phyloP scores from a whole-genome alignment of 768 basidiomycete genomes.

The Rhodotorula kratochvilovae region DNA sequence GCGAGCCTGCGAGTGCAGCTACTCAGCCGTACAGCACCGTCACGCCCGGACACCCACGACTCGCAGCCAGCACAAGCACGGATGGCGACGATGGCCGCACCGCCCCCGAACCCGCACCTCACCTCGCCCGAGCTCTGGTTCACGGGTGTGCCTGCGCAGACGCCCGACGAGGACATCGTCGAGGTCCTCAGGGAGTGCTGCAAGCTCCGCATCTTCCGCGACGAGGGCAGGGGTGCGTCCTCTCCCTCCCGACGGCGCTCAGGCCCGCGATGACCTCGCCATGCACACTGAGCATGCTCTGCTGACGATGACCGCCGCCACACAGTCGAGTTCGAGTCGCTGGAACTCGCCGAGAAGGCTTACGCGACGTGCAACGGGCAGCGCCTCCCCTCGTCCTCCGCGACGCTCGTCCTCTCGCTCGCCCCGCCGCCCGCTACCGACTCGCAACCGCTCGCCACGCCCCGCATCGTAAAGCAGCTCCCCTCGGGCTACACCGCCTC shows the following conservation, averaged over 20 bases:
- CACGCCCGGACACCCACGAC: no score
- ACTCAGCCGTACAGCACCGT: no score
- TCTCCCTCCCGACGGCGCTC: neutral
- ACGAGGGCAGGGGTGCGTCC: neutral
- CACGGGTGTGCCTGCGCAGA: neutral
- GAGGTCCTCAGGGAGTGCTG: constrained; percentile 18
- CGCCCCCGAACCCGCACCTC: constrained; percentile 8
- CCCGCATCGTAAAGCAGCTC: constrained; percentile 79
- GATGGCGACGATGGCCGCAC: neutral
- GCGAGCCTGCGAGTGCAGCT: no score
- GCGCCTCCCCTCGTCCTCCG: neutral
- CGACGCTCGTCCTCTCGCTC: constrained; percentile 14
- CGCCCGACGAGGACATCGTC: constrained; percentile 12
- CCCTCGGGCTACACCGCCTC: constrained; percentile 64
- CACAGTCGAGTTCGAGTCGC: constrained; percentile 28
- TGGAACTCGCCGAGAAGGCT: constrained; percentile 29
- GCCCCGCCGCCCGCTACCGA: constrained; percentile 57
- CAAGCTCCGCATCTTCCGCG: neutral
- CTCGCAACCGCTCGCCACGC: constrained; percentile 69
- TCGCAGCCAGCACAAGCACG: no score
- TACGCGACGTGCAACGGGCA: constrained; percentile 22
- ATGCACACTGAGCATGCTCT: no score
- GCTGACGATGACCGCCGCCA: neutral
- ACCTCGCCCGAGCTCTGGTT: neutral
- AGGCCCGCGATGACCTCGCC: no score